These are phyloP conservation scores for Dothideomycetidae sp. DNA, from an alignment of 2,329 filamentous ascomycete genomes.

Conservation along the genomic window DNA sequence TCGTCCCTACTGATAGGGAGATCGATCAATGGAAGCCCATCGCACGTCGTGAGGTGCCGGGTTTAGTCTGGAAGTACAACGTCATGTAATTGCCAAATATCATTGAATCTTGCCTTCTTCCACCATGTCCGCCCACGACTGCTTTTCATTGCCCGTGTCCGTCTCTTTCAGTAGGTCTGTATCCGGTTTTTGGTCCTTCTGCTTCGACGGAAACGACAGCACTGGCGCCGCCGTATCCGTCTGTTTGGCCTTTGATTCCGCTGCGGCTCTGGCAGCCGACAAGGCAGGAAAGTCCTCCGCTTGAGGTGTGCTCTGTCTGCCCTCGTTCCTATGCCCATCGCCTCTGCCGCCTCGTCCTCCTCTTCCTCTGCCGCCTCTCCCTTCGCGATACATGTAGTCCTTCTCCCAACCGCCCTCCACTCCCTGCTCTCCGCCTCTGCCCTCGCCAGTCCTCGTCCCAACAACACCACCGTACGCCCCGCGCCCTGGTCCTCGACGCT, in stretches of 20 bases:
- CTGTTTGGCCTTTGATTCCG: slow-evolving; percentile 24
- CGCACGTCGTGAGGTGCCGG: slow-evolving; percentile 18
- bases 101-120: slow-evolving; percentile 8
- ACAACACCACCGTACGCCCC: slow-evolving; percentile 40
- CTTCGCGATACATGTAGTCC: slow-evolving; percentile 22
- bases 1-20: slow-evolving; percentile 26
- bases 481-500: slow-evolving; percentile 29
- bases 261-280: slow-evolving; percentile 17
- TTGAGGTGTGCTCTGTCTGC: slow-evolving; percentile 21
- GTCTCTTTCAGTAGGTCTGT: not conserved
- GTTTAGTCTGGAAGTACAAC: slow-evolving; percentile 9
- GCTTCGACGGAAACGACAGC: slow-evolving; percentile 9
- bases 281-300: slow-evolving; percentile 34
- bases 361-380: slow-evolving; percentile 14
- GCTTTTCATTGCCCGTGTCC: slow-evolving; percentile 6
- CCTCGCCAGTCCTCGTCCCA: slow-evolving; percentile 13
- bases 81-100: slow-evolving; percentile 1
- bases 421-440: slow-evolving; percentile 15
- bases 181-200: slow-evolving; percentile 6
- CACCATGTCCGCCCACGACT: slow-evolving; percentile 14
- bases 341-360: slow-evolving; percentile 23
- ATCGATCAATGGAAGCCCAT: slow-evolving; percentile 26
- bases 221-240: slow-evolving; percentile 3
- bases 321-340: slow-evolving; percentile 15
- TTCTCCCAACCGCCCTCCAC: slow-evolving; percentile 20